Conservation (phyloP, 2,329 filamentous ascomycete species). For the Ophiostoma montium region DNA sequence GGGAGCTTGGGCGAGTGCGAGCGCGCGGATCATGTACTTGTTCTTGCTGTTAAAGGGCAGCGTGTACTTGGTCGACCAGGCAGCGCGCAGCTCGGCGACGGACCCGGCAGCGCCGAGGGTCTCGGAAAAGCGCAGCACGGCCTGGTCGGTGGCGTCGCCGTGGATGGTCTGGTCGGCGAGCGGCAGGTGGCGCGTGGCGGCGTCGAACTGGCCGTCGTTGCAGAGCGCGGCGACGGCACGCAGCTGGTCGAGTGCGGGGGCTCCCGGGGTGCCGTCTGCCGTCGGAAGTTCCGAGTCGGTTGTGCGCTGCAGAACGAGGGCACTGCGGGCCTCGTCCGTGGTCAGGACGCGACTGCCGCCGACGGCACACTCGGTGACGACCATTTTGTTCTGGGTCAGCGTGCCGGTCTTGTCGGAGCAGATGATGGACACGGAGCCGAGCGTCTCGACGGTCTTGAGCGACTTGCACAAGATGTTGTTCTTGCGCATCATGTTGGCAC, state of each 20-base stretch:
- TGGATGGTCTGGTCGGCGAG: slow-evolving; percentile 49
- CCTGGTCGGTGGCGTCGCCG: slow-evolving; percentile 65
- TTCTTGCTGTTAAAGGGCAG: slow-evolving; percentile 72
- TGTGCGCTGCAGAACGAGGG: slow-evolving; percentile 18
- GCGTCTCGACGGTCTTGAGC: slow-evolving; percentile 62
- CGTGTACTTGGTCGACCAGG: slow-evolving; percentile 53
- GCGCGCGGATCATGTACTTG: slow-evolving; percentile 62
- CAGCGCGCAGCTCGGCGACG: slow-evolving; percentile 42
- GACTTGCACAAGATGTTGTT: slow-evolving; percentile 70
- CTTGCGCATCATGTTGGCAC: slow-evolving; percentile 61
- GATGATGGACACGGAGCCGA: slow-evolving; percentile 58
- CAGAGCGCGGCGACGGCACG: slow-evolving; percentile 51
- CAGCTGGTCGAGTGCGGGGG: slow-evolving; percentile 38
- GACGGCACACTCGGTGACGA: slow-evolving; percentile 53
- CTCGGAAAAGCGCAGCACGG: slow-evolving; percentile 59
- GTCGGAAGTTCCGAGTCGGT: not conserved
- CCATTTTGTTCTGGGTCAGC: slow-evolving; percentile 58
- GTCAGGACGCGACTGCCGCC: slow-evolving; percentile 37
- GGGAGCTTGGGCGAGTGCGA: slow-evolving; percentile 27
- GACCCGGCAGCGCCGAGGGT: slow-evolving; percentile 31
- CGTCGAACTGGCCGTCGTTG: slow-evolving; percentile 64
- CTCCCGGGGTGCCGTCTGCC: not conserved
- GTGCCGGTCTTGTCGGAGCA: slow-evolving; percentile 70
- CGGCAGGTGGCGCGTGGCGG: slow-evolving; percentile 43
- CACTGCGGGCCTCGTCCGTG: slow-evolving; percentile 34